phyloP scores from a whole-genome alignment of 2,329 filamentous ascomycete genomes.

The Thyridium curvatum region DNA sequence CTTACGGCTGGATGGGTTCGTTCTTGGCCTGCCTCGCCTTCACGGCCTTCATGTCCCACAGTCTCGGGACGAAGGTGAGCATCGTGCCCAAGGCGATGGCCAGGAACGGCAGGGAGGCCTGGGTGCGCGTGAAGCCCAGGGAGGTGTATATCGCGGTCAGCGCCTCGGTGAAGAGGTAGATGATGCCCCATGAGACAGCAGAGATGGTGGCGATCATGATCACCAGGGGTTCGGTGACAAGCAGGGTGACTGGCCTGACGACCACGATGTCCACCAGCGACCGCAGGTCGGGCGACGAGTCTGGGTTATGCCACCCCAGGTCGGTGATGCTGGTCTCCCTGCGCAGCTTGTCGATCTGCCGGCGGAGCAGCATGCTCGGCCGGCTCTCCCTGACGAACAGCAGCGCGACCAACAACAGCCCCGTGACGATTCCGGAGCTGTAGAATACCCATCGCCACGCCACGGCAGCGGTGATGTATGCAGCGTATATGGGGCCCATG shows the following conservation, averaged over 20 bases:
- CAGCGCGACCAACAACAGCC: constrained; percentile 22
- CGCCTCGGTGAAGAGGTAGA: constrained; percentile 41
- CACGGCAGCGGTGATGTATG: constrained; percentile 25
- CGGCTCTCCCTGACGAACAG: constrained; percentile 34
- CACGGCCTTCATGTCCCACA: constrained; percentile 27
- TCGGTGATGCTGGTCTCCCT: constrained; percentile 6
- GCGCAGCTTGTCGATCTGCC: constrained; percentile 9
- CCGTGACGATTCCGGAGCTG: constrained; percentile 29
- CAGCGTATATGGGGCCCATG: constrained; percentile 35
- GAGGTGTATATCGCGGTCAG: constrained; percentile 29
- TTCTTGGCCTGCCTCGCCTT: constrained; percentile 9
- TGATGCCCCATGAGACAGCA: constrained; percentile 34
- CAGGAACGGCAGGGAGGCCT: constrained; percentile 32
- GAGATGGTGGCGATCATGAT: constrained; percentile 33
- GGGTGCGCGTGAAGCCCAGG: constrained; percentile 21
- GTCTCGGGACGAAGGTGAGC: constrained; percentile 32
- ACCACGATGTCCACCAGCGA: constrained; percentile 30
- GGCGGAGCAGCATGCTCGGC: constrained; percentile 31
- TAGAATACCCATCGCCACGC: constrained; percentile 40
- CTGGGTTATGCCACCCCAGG: constrained; percentile 26
- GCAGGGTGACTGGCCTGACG: constrained; percentile 30
- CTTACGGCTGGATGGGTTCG: constrained; percentile 14
- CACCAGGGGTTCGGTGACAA: constrained; percentile 40
- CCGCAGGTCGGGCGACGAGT: constrained; percentile 25
- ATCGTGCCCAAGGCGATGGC: constrained; percentile 30